Evolutionary conservation across 495 filamentous ascomycete genomes (phyloP).

Genomic region (Penicillium crystallinum): DNA sequence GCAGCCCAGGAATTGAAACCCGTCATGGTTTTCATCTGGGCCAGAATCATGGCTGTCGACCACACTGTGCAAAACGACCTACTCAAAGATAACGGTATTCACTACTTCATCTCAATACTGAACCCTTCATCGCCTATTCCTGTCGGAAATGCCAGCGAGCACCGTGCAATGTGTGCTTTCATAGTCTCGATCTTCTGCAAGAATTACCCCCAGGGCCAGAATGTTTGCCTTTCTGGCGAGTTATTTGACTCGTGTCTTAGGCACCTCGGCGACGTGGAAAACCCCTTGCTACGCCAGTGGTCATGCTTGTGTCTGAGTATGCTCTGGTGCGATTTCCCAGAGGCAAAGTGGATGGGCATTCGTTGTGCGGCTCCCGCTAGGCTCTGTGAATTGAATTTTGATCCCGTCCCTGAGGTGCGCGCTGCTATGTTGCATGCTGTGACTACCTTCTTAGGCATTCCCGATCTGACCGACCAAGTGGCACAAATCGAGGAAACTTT

Average conservation of each 20-base stretch:
- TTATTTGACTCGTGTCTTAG: conserved; percentile 78
- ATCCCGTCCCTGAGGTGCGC: conserved; percentile 89
- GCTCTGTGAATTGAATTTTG: conserved; percentile 74
- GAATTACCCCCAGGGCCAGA: conserved; percentile 82
- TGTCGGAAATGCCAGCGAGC: conserved; percentile 78
- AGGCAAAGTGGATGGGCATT: conserved; percentile 93
- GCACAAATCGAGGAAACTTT: conserved; percentile 83
- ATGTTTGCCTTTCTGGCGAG: conserved; percentile 73
- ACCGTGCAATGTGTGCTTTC: conserved; percentile 98
- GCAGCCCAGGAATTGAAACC: conserved; percentile 92
- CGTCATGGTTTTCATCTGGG: conserved; percentile 99
- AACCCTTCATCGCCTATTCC: conserved; percentile 77
- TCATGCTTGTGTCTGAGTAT: conserved; percentile 94
- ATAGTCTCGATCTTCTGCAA: conserved; percentile 96
- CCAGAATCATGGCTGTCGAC: conserved; percentile 91
- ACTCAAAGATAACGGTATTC: conserved; percentile 92
- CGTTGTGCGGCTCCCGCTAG: conserved; percentile 71
- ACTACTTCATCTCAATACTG: conserved; percentile 90
- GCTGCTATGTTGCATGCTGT: conserved; percentile 90
- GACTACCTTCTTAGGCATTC: conserved; percentile 89
- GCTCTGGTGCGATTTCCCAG: conserved; percentile 83
- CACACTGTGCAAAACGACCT: conserved; percentile 86
- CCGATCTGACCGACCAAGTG: conserved; percentile 86
- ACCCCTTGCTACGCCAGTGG: conserved; percentile 90
- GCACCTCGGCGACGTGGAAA: conserved; percentile 78